These are phyloP conservation scores for Jacaranda copaia DNA, from an alignment of 257 asterid species.

Conservation along the genomic window DNA sequence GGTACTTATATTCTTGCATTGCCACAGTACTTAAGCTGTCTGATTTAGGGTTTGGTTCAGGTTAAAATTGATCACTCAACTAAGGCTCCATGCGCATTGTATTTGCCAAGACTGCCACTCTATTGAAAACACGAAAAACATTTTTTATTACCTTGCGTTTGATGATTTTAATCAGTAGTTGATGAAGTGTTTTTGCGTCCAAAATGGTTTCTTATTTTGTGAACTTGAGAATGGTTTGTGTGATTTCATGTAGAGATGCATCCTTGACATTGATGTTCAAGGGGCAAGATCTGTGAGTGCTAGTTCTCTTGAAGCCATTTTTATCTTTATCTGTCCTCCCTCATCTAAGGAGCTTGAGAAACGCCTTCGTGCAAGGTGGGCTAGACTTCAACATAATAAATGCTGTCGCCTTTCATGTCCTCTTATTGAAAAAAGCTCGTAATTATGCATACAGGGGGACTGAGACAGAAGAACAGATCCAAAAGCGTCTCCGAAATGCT, in stretches of 20 bases:
- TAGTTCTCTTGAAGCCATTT: constrained; percentile 77
- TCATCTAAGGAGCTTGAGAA: constrained; percentile 84
- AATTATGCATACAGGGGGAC: constrained; percentile 59
- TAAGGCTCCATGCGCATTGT: background rate
- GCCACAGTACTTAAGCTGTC: background rate
- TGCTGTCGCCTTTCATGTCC: background rate
- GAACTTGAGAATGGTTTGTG: constrained; percentile 35
- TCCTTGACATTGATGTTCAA: constrained; percentile 92
- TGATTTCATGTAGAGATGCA: constrained; percentile 74
- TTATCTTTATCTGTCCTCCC: constrained; percentile 82
- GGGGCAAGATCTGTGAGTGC: constrained; percentile 86
- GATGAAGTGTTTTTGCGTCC: constrained; percentile 12
- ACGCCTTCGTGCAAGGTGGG: constrained; percentile 89
- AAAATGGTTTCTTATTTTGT: constrained; percentile 28
- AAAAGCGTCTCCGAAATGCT: constrained; percentile 74
- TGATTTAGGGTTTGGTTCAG: background rate
- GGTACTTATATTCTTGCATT: constrained; percentile 43
- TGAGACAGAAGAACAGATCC: constrained; percentile 85
- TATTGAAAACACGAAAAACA: background rate
- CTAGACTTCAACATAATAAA: constrained; percentile 24
- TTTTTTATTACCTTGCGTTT: background rate
- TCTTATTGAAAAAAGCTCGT: constrained; percentile 31
- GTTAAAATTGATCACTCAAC: background rate
- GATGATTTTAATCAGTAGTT: background rate
- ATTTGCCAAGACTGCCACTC: background rate